Conservation (phyloP, 192 early-diverging fungal species). For the Rhizophagus clarus region DNA sequence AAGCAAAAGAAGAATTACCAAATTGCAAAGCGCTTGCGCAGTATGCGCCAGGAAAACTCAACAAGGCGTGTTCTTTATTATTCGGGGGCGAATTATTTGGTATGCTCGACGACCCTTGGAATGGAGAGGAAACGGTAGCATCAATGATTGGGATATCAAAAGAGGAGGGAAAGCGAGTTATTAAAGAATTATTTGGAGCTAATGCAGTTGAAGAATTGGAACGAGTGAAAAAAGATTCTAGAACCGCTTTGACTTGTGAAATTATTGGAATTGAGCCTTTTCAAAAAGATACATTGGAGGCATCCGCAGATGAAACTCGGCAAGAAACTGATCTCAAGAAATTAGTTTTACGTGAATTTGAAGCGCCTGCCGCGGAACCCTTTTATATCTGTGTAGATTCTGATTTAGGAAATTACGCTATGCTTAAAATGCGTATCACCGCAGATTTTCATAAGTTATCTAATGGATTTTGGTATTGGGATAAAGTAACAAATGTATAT, state of each 20-base stretch:
- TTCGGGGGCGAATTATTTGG: slow-evolving; percentile 50
- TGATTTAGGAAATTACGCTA: not conserved
- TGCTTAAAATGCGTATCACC: slow-evolving; percentile 12
- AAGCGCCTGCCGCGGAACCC: not conserved
- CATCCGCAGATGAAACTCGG: not conserved
- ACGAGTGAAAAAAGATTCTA: not conserved
- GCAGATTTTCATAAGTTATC: slow-evolving; percentile 27
- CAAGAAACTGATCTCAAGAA: not conserved
- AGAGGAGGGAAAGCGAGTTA: not conserved
- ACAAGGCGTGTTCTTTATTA: slow-evolving; percentile 54
- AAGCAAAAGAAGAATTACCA: slow-evolving; percentile 52
- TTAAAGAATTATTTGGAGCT: not conserved
- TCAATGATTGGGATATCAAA: slow-evolving; percentile 35
- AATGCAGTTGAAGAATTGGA: not conserved
- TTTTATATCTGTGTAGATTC: not conserved
- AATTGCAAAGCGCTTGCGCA: slow-evolving; percentile 45
- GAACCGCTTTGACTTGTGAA: not conserved
- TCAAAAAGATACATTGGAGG: not conserved
- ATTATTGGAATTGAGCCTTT: not conserved
- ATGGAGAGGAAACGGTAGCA: not conserved
- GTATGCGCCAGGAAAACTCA: slow-evolving; percentile 47
- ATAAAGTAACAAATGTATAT: slow-evolving; percentile 33
- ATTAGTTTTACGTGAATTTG: not conserved
- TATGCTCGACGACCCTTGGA: slow-evolving; percentile 38
- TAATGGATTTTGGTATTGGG: slow-evolving; percentile 30